These are phyloP conservation scores for Epicoccum nigrum DNA, from an alignment of 2,329 filamentous ascomycete genomes.

Conservation along the genomic window DNA sequence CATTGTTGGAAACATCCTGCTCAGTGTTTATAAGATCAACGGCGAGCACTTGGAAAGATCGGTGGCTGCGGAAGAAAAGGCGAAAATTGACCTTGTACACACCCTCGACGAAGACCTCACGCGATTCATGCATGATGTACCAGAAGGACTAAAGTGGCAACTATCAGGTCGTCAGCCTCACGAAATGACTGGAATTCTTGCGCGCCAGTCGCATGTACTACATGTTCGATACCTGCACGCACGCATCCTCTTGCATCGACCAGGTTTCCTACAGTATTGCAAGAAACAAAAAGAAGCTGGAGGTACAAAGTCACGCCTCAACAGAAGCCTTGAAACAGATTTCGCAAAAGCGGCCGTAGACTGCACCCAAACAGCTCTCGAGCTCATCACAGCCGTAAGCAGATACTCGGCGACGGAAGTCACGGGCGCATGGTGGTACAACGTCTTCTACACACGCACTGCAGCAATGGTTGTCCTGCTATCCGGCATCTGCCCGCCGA, in stretches of 20 bases:
- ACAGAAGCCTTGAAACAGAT: no score
- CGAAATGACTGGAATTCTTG: neutral
- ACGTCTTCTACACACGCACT: slow-evolving; percentile 16
- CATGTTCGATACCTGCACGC: slow-evolving; percentile 14
- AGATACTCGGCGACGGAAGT: slow-evolving; percentile 5
- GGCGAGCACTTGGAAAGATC: neutral
- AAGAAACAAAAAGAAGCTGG: neutral
- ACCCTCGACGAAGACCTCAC: slow-evolving; percentile 3
- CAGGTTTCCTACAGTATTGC: slow-evolving; percentile 3
- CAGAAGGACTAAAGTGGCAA: neutral
- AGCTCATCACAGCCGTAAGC: slow-evolving; percentile 1
- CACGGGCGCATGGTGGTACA: slow-evolving; percentile 20
- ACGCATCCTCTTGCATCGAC: slow-evolving; percentile 3
- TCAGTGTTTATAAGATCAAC: slow-evolving; percentile 11
- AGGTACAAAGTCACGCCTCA: neutral
- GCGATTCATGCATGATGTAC: neutral
- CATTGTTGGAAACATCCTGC: slow-evolving; percentile 10
- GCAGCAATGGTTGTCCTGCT: slow-evolving; percentile 16
- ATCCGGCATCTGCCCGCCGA: slow-evolving; percentile 1
- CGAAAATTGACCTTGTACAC: neutral
- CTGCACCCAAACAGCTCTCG: neutral
- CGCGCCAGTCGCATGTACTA: slow-evolving; percentile 14
- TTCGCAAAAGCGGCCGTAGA: neutral
- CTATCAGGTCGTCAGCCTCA: neutral
- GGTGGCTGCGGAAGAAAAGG: neutral